phyloP scores from a whole-genome alignment of 2,329 filamentous ascomycete species.

The Colletotrichum echinochloae region DNA sequence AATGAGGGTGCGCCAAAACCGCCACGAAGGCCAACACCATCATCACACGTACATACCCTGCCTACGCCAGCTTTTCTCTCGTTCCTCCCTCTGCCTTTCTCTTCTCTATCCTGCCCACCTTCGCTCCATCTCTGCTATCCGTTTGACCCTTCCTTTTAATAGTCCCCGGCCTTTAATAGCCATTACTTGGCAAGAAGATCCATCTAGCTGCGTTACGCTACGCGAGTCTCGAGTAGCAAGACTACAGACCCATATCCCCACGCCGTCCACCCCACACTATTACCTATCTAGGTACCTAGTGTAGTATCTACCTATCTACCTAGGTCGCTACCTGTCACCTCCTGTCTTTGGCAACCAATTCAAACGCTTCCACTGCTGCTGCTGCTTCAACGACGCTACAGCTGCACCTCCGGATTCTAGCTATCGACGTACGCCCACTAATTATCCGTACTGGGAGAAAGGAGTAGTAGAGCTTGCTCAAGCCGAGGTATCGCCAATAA shows the following conservation, averaged over 20 bases:
- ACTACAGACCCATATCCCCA: slow-evolving; percentile 1
- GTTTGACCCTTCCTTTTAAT: not conserved
- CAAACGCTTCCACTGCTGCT: not conserved
- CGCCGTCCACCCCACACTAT: not conserved
- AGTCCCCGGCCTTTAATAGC: not conserved
- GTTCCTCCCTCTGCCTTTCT: not conserved
- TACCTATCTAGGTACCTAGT: not conserved
- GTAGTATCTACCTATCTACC: not conserved
- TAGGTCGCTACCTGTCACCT: not conserved
- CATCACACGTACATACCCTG: slow-evolving; percentile 10
- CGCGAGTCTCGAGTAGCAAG: no score
- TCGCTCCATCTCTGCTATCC: not conserved
- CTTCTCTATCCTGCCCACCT: not conserved
- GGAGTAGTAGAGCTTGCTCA: not conserved
- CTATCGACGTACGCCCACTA: not conserved
- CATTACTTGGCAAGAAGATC: not conserved
- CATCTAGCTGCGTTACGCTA: not conserved
- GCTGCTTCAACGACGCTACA: slow-evolving; percentile 1
- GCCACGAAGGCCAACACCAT: slow-evolving; percentile 2
- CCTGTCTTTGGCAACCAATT: not conserved
- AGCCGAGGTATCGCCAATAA: not conserved
- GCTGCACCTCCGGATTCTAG: not conserved
- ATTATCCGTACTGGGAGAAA: not conserved
- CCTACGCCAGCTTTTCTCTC: not conserved
- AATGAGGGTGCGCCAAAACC: slow-evolving; percentile 12